phyloP scores from a whole-genome alignment of 2,329 filamentous ascomycete species.

The Lachnellula subtilissima region DNA sequence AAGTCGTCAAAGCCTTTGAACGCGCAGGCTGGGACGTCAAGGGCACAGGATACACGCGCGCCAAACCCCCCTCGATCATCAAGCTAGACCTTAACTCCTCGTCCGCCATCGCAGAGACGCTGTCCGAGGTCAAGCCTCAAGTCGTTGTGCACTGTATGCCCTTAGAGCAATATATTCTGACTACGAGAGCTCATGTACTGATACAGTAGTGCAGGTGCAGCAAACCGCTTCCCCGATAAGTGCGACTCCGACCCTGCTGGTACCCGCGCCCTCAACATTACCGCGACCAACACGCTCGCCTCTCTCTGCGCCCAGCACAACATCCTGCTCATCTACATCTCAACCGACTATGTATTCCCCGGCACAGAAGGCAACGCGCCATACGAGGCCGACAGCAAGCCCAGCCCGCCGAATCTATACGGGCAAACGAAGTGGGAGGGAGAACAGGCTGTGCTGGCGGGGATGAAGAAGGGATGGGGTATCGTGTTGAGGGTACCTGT shows the following conservation, averaged over 20 bases:
- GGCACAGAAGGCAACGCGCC: slow-evolving; percentile 75
- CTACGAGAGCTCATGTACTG: neutral
- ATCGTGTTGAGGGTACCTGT: slow-evolving; percentile 78
- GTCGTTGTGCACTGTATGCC: slow-evolving; percentile 75
- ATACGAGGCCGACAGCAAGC: slow-evolving; percentile 60
- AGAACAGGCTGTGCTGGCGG: slow-evolving; percentile 63
- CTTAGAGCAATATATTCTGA: neutral
- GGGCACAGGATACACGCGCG: slow-evolving; percentile 70
- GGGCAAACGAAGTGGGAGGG: slow-evolving; percentile 70
- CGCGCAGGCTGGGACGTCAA: slow-evolving; percentile 63
- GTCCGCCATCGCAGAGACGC: slow-evolving; percentile 42
- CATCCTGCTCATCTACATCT: slow-evolving; percentile 71
- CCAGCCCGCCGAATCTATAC: slow-evolving; percentile 74
- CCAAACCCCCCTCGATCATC: slow-evolving; percentile 63
- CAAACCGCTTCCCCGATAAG: slow-evolving; percentile 82
- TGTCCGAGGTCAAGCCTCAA: slow-evolving; percentile 59
- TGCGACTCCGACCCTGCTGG: slow-evolving; percentile 75
- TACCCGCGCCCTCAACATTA: slow-evolving; percentile 69
- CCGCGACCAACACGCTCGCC: slow-evolving; percentile 64
- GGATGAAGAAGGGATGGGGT: slow-evolving; percentile 49
- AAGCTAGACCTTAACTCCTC: slow-evolving; percentile 31
- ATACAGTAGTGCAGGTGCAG: slow-evolving; percentile 56
- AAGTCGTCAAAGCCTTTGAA: slow-evolving; percentile 69
- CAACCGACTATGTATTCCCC: slow-evolving; percentile 77
- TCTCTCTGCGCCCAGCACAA: slow-evolving; percentile 53